Percentiles rank a stretch among this genome's conserved stretches.
Evolutionary conservation across 305 asterid genomes (phyloP).

Genomic region (Rubia balearica): DNA sequence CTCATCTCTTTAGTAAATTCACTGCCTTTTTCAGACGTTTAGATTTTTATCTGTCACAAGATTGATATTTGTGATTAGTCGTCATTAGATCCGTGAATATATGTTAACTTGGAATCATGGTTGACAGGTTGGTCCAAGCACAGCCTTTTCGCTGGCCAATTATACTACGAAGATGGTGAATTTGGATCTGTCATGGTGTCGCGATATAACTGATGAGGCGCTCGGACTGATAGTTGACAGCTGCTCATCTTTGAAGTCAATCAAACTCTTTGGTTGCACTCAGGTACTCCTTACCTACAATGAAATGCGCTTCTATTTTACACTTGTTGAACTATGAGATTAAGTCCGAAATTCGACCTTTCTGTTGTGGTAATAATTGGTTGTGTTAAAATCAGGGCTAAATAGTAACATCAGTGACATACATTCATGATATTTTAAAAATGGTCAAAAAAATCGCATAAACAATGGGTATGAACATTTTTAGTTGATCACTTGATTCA

Average conservation of each 20-base stretch:
- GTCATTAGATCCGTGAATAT: neutral
- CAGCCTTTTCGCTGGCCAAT: conserved; percentile 63
- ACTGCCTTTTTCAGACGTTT: too few species aligned
- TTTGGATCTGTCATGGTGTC: conserved; percentile 85
- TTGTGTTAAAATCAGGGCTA: neutral
- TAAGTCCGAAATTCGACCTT: neutral
- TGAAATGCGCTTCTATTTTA: too few species aligned
- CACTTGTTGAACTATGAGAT: neutral
- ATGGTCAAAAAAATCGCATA: too few species aligned
- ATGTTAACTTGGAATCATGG: conserved; percentile 1
- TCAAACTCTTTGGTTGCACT: conserved; percentile 57
- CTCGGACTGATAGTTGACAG: conserved; percentile 69
- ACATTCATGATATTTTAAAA: too few species aligned
- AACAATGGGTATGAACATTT: too few species aligned
- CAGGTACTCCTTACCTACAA: conserved; percentile 22
- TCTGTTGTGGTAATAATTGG: neutral
- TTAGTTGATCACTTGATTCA: neutral
- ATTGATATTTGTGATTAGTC: neutral
- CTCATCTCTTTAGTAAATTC: too few species aligned
- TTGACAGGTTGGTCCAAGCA: conserved; percentile 51
- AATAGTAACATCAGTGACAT: too few species aligned
- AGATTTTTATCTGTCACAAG: too few species aligned
- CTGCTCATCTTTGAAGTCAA: conserved; percentile 58
- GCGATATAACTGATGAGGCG: conserved; percentile 48
- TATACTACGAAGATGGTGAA: conserved; percentile 42